These are phyloP conservation scores for Ophiostoma perfectum DNA, from an alignment of 2,329 filamentous ascomycete genomes.

Conservation along the genomic window DNA sequence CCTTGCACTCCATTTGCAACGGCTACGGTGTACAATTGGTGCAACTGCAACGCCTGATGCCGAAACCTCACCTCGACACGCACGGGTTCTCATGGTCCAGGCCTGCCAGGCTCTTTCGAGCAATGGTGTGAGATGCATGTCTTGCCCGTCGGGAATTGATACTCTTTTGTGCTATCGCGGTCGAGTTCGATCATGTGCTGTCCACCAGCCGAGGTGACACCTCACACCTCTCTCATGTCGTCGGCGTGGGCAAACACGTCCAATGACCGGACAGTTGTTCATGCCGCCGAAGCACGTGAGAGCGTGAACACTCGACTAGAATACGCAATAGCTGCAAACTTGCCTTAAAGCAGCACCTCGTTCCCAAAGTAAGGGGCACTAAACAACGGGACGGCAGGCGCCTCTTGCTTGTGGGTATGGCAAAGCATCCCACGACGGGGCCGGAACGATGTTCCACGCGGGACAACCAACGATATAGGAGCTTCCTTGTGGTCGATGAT, in stretches of 20 bases:
- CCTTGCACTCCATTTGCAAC: not conserved
- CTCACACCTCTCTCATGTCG: not conserved
- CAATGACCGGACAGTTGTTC: not conserved
- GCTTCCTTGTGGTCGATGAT: not conserved
- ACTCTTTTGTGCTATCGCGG: not conserved
- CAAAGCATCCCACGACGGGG: not conserved
- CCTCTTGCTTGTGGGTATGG: not conserved
- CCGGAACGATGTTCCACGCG: not conserved
- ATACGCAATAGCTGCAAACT: not conserved
- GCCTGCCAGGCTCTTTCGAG: not conserved
- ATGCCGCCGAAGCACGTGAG: not conserved
- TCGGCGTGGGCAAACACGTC: not conserved
- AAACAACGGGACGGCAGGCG: conserved; percentile 1
- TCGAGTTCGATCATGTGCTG: not conserved
- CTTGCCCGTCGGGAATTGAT: conserved; percentile 11
- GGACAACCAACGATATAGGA: not conserved
- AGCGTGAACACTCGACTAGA: not conserved
- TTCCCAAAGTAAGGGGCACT: conserved; percentile 12
- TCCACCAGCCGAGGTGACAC: not conserved
- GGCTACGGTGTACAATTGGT: not conserved
- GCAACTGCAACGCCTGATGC: not conserved
- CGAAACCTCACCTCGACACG: not conserved
- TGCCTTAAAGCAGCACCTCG: conserved; percentile 6
- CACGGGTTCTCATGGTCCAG: not conserved
- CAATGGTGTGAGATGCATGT: not conserved